Conservation (phyloP, 352 stramenopile genomes). For the Globisporangium viniferum region DNA sequence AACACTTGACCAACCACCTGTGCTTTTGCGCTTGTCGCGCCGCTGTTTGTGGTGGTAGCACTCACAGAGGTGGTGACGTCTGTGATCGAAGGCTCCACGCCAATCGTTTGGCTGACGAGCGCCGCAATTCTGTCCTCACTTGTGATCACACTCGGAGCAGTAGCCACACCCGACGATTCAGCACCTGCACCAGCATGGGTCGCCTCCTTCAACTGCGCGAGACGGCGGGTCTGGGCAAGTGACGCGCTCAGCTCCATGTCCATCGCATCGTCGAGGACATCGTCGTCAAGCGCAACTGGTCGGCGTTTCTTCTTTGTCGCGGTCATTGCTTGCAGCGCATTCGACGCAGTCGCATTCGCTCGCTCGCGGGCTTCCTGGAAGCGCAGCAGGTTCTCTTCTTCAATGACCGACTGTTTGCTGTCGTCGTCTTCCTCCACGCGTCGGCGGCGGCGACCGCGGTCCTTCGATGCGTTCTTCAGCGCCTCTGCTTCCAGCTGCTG, state of each 20-base stretch:
- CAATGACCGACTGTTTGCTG: slow-evolving; percentile 21
- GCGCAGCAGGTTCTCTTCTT: slow-evolving; percentile 46
- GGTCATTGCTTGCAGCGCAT: slow-evolving; percentile 33
- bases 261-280: slow-evolving; percentile 48
- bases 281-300: slow-evolving; percentile 22
- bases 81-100: slow-evolving; percentile 16
- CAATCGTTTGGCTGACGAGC: slow-evolving; percentile 50
- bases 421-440: slow-evolving; percentile 27
- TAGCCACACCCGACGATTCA: background rate
- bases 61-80: slow-evolving; percentile 9
- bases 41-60: slow-evolving; percentile 9
- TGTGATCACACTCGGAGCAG: slow-evolving; percentile 7
- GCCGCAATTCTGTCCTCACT: slow-evolving; percentile 60
- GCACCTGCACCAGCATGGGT: background rate
- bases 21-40: background rate
- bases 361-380: slow-evolving; percentile 75
- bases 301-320: slow-evolving; percentile 46
- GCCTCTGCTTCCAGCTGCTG: slow-evolving; percentile 69
- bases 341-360: slow-evolving; percentile 44
- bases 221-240: slow-evolving; percentile 58
- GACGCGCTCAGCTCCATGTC: slow-evolving; percentile 79
- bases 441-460: slow-evolving; percentile 59
- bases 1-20: slow-evolving; percentile 32
- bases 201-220: slow-evolving; percentile 41
- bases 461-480: slow-evolving; percentile 26